These are phyloP conservation scores for Trichothecium roseum DNA, from an alignment of 2,329 filamentous ascomycete genomes.

Conservation along the genomic window DNA sequence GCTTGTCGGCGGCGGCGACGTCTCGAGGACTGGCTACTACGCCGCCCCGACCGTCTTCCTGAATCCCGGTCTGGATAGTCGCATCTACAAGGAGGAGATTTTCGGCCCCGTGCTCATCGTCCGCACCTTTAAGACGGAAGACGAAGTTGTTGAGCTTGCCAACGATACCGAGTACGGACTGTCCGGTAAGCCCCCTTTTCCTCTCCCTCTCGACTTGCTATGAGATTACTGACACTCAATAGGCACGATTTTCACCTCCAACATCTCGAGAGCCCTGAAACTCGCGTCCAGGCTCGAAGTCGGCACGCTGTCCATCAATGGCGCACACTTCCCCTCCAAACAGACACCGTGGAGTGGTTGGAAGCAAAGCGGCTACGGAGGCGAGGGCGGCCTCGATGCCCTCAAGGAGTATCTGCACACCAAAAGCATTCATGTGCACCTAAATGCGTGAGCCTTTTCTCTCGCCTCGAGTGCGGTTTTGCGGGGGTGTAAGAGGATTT, in stretches of 20 bases:
- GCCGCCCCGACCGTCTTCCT: conserved; percentile 18
- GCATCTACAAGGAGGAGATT: conserved; percentile 36
- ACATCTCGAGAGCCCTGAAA: conserved; percentile 36
- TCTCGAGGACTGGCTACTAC: neutral
- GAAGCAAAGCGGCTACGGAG: conserved; percentile 8
- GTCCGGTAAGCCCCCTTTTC: too few species aligned
- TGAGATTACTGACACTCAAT: too few species aligned
- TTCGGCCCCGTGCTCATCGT: conserved; percentile 41
- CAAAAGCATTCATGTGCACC: conserved; percentile 6
- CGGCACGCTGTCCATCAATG: conserved; percentile 47
- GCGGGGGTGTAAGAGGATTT: too few species aligned
- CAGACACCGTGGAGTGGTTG: conserved; percentile 5
- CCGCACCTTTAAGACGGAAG: conserved; percentile 34
- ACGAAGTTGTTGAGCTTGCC: conserved; percentile 32
- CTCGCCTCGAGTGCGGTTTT: too few species aligned
- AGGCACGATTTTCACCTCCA: conserved; percentile 43
- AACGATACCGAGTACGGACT: conserved; percentile 38
- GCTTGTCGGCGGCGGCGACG: neutral
- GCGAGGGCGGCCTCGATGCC: conserved; percentile 4
- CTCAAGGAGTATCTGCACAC: conserved; percentile 6
- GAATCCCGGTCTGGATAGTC: neutral
- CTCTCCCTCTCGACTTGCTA: too few species aligned
- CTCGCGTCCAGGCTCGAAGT: conserved; percentile 42
- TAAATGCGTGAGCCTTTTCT: too few species aligned
- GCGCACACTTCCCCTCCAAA: conserved; percentile 4